Evolutionary conservation across 768 basidiomycete species (phyloP), one percentile per base, ranked within the genome.

Genomic region (Favolaschia claudopus): DNA sequence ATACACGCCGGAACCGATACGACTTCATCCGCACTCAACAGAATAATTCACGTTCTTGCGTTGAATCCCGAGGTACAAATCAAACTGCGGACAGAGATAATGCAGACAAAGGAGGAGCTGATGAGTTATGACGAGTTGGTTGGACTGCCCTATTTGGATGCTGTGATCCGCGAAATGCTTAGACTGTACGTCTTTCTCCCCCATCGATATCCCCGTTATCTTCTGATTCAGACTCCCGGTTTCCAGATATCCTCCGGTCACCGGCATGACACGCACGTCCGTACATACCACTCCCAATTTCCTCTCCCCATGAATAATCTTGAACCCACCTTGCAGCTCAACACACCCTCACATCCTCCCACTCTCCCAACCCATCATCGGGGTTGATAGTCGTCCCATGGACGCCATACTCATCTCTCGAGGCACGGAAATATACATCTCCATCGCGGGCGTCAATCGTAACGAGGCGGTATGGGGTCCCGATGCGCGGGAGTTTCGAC

Each of bases 351-450:
- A 24, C 37, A 50, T 73, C 19, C 69, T 87, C 8, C 82, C 86
- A 0, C 73, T 85, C 19, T 74, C 78, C 6, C 72, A 67, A 25
- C 81, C 83, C 6, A 71, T 84, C 44, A 70, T 55, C 40, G 77
- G 76, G 10, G 61, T 69, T 13, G 68, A 74, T 1, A 82, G 81
- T 3, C 63, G 72, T 27, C 37, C 69, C 5, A 60, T 79, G 12
- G 58, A 56, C 14, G 76, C 80, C 48, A 40, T 85, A 13, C 63
- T 69, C 6, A 66, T 85, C 10, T 79, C 79, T 0, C 74, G 77
- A 29, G 80, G 78, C 6, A 78, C 78, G 1, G 74, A 70, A 10
- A 62, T 84, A 5, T 65, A 77, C 40, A 63, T 77, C 22, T 80
- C 80, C n/a, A 70, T 76, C 37, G 34, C 58, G 5, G 58, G 50